Conservation (phyloP, 371 early-diverging fungal species). For the Actinomortierella wolfii region DNA sequence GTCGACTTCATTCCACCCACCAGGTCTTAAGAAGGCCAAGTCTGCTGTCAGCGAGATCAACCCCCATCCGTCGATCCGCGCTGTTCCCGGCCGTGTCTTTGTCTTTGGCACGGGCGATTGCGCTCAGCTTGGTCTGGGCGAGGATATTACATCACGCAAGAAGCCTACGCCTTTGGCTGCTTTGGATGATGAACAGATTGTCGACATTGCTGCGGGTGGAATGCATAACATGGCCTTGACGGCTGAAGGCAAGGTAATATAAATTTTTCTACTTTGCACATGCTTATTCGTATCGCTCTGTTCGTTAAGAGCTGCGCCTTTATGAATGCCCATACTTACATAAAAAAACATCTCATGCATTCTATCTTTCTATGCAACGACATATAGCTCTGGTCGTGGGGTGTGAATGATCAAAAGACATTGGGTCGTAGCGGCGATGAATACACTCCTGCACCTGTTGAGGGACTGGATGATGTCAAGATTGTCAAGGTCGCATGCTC, state of each 20-base stretch:
- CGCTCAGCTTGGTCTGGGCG: constrained; percentile 95
- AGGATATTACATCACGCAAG: constrained; percentile 74
- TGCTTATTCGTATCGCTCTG: not conserved
- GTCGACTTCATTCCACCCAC: too few relatives aligned
- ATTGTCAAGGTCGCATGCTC: constrained; percentile 92
- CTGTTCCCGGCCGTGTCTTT: constrained; percentile 80
- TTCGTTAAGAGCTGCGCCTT: not conserved
- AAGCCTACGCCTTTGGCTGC: constrained; percentile 74
- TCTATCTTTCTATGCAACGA: constrained; percentile 15
- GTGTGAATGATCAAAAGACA: constrained; percentile 98
- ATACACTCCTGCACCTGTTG: constrained; percentile 46
- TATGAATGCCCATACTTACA: not conserved
- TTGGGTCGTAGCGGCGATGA: constrained; percentile 92
- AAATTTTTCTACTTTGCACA: constrained; percentile 5
- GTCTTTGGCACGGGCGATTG: constrained; percentile 96
- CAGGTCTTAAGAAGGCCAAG: too few relatives aligned
- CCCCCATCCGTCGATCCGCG: too few relatives aligned
- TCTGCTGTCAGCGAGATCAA: too few relatives aligned
- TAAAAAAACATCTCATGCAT: constrained; percentile 47
- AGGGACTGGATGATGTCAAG: constrained; percentile 73
- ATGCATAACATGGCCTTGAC: constrained; percentile 90
- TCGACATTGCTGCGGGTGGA: constrained; percentile 85
- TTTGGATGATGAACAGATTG: constrained; percentile 68
- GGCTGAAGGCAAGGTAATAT: constrained; percentile 69
- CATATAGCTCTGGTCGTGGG: constrained; percentile 86